Evolutionary conservation across 2,329 filamentous ascomycete genomes (phyloP).

Genomic region (Epichloe hybrida): DNA sequence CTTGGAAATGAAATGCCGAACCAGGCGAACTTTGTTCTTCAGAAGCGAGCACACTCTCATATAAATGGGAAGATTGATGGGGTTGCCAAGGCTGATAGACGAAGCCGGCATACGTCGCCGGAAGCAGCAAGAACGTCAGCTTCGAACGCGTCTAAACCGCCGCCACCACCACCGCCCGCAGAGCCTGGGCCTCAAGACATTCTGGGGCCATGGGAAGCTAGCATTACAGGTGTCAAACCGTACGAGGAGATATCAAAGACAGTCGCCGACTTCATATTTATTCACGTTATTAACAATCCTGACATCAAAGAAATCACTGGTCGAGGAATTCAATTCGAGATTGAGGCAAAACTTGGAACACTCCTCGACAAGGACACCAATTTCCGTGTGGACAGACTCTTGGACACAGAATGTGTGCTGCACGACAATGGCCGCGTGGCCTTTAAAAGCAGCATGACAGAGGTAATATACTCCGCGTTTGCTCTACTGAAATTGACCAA

Average conservation of each 20-base stretch:
- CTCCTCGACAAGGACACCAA: slow-evolving; percentile 62
- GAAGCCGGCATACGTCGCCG: slow-evolving; percentile 33
- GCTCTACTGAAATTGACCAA: not conserved
- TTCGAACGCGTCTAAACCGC: slow-evolving; percentile 10
- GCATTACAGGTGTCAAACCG: slow-evolving; percentile 57
- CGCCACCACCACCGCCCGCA: slow-evolving; percentile 10
- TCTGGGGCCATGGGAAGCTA: slow-evolving; percentile 48
- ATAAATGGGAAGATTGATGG: slow-evolving; percentile 26
- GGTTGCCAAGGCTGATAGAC: slow-evolving; percentile 15
- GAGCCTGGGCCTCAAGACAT: slow-evolving; percentile 20
- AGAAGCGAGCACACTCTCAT: slow-evolving; percentile 22
- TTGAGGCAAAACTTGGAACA: slow-evolving; percentile 85
- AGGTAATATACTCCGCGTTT: slow-evolving; percentile 39
- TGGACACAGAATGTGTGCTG: slow-evolving; percentile 59
- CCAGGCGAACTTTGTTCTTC: slow-evolving; percentile 32
- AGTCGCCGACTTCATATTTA: slow-evolving; percentile 71
- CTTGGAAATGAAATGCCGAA: slow-evolving; percentile 24
- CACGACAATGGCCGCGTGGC: slow-evolving; percentile 44
- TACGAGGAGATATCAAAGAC: slow-evolving; percentile 61
- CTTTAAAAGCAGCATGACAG: slow-evolving; percentile 84
- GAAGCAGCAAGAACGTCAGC: slow-evolving; percentile 25
- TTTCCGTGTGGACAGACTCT: slow-evolving; percentile 51
- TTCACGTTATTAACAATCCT: slow-evolving; percentile 53
- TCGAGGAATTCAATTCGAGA: slow-evolving; percentile 65
- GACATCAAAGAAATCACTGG: slow-evolving; percentile 50